These are phyloP conservation scores for Ophioceras dolichostomum DNA, from an alignment of 2,329 filamentous ascomycete genomes.

Conservation along the genomic window DNA sequence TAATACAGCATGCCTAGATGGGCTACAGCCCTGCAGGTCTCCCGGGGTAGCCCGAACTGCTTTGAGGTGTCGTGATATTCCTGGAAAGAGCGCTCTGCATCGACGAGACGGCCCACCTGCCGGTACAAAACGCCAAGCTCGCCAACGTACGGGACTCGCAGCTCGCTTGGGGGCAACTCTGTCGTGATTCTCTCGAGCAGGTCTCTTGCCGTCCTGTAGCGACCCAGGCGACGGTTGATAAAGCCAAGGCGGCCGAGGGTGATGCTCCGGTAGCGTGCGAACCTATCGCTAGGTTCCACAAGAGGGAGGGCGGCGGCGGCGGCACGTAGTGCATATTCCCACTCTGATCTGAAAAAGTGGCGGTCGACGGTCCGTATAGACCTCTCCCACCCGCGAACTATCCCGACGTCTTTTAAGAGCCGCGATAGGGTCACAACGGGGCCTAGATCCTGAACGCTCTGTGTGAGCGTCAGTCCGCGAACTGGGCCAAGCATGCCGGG, in stretches of 20 bases:
- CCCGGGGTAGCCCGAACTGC: constrained; percentile 9
- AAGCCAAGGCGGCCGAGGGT: constrained; percentile 14
- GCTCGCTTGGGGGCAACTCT: constrained; percentile 6
- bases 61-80: constrained; percentile 17
- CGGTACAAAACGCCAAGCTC: constrained; percentile 20
- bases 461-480: constrained; percentile 9
- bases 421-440: constrained; percentile 7
- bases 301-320: constrained; percentile 14
- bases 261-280: constrained; percentile 7
- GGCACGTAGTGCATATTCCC: constrained; percentile 11
- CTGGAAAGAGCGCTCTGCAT: constrained; percentile 14
- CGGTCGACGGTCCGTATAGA: constrained; percentile 8
- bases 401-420: constrained; percentile 10
- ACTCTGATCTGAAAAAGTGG: constrained; percentile 7
- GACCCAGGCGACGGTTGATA: constrained; percentile 16
- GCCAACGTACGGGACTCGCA: constrained; percentile 12
- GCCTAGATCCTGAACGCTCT: constrained; percentile 12
- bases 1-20: constrained; percentile 24
- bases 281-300: constrained; percentile 3
- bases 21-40: constrained; percentile 19
- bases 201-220: constrained; percentile 13
- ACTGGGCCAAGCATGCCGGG: constrained; percentile 19
- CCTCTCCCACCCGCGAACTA: constrained; percentile 8
- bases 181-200: constrained; percentile 11
- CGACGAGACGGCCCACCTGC: constrained; percentile 15